phyloP scores from a whole-genome alignment of 495 filamentous ascomycete genomes.

The Hamigera avellanea region DNA sequence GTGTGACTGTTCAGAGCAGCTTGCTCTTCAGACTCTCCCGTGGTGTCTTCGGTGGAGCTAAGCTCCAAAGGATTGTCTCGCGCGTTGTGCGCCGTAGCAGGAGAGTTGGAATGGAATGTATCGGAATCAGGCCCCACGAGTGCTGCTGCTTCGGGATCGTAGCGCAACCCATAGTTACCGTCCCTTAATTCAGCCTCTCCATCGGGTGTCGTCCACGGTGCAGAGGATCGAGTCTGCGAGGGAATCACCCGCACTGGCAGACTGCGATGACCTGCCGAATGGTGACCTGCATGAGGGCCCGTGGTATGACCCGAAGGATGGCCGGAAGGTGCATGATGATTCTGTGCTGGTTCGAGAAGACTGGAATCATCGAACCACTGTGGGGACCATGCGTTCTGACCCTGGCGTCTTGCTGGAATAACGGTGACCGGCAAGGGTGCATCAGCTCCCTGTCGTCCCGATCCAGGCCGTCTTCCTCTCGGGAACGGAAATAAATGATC shows the following conservation, averaged over 20 bases:
- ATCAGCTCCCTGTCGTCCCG: constrained; percentile 15
- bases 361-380: constrained; percentile 15
- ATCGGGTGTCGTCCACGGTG: constrained; percentile 28
- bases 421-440: constrained; percentile 48
- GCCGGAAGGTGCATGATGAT: too few species aligned
- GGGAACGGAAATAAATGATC: constrained; percentile 23
- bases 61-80: not conserved
- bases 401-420: constrained; percentile 54
- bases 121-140: constrained; percentile 21
- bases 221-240: constrained; percentile 23
- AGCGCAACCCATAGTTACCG: constrained; percentile 24
- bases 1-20: not conserved
- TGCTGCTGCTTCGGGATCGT: constrained; percentile 35
- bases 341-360: constrained; percentile 8
- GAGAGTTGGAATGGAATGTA: not conserved
- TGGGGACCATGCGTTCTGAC: constrained; percentile 33
- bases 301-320: too few species aligned
- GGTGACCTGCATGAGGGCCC: not conserved
- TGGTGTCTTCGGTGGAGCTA: not conserved
- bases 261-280: constrained; percentile 8
- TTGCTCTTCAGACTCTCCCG: not conserved
- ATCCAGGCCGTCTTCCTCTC: constrained; percentile 12
- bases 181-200: constrained; percentile 14
- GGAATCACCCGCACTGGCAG: constrained; percentile 29
- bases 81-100: not conserved